Conservation (phyloP, 2,329 filamentous ascomycete species). For the Colletotrichum endophyticum region DNA sequence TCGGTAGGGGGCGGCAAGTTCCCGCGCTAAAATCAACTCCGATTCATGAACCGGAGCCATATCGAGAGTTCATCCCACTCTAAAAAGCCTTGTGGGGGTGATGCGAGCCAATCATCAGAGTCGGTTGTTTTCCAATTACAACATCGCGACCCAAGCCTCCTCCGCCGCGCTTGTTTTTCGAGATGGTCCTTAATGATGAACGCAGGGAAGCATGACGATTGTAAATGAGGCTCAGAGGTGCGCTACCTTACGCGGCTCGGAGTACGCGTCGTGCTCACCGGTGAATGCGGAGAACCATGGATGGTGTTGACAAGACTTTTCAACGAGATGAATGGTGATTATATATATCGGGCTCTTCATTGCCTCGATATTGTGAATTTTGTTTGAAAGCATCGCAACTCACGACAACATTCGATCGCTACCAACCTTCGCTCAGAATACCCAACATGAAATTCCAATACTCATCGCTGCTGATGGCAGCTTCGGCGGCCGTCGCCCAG, state of each 20-base stretch:
- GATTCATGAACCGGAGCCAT: neutral
- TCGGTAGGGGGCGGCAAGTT: neutral
- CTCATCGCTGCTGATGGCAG: neutral
- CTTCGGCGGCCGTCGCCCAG: neutral
- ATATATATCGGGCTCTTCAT: neutral
- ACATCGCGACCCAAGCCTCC: neutral
- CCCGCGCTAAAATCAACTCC: neutral
- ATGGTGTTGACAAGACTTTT: neutral
- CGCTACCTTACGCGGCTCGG: neutral
- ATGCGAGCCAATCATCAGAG: neutral
- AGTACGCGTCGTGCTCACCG: neutral
- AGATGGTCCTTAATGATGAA: neutral
- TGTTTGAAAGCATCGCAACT: neutral
- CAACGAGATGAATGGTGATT: neutral
- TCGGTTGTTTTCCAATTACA: neutral
- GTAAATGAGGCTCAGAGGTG: neutral
- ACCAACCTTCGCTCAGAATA: neutral
- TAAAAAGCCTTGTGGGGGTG: neutral
- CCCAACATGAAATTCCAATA: neutral
- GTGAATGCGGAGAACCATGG: neutral
- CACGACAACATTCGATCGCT: neutral
- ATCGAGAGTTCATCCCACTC: neutral
- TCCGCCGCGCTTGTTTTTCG: neutral
- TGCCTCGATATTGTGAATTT: fast-evolving
- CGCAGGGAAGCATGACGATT: neutral